A percentile compares a stretch with the other conserved stretches of the same genome.
phyloP scores from a whole-genome alignment of 2,329 filamentous ascomycete genomes.

The Fonsecaea erecta region DNA sequence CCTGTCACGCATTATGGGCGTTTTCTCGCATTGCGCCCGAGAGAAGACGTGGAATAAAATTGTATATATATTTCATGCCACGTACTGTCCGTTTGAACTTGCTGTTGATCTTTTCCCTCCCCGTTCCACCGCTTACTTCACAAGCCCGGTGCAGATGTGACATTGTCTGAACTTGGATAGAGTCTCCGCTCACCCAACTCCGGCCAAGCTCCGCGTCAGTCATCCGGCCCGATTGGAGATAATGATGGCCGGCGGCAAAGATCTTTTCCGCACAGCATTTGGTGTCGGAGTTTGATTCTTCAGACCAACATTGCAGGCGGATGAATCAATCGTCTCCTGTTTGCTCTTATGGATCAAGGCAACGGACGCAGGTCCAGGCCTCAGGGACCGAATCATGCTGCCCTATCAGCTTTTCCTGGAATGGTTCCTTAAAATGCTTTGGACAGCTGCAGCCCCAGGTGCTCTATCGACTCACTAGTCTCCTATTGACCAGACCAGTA shows the following conservation, averaged over 20 bases:
- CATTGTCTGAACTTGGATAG: neutral
- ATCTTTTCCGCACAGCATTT: neutral
- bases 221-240: neutral
- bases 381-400: no score
- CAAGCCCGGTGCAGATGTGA: neutral
- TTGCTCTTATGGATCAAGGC: no score
- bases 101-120: neutral
- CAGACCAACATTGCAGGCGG: neutral
- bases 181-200: no score
- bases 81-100: neutral
- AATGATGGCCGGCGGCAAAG: neutral
- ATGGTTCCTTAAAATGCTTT: neutral
- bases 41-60: slow-evolving; percentile 4
- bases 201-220: no score
- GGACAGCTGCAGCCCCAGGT: neutral
- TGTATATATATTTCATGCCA: slow-evolving; percentile 1
- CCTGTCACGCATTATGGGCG: neutral
- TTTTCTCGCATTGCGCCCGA: neutral
- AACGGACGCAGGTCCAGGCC: no score
- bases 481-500: no score
- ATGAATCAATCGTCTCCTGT: neutral
- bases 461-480: no score
- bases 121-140: no score
- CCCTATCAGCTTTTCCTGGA: no score
- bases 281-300: no score